phyloP scores from a whole-genome alignment of 257 asterid genomes.

The Solanum virginianum region DNA sequence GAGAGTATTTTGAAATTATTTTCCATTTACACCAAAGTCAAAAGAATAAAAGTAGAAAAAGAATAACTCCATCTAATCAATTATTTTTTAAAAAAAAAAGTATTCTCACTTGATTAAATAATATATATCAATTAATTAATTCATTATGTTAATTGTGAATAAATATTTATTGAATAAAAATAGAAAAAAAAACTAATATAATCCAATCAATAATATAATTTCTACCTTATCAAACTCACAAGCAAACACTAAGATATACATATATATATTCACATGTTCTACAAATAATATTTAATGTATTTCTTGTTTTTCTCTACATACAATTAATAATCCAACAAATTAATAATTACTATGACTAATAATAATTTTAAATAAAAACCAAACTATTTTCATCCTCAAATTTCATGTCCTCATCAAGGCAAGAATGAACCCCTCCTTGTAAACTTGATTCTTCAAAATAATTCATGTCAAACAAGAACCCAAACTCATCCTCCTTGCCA shows the following conservation, averaged over 20 bases:
- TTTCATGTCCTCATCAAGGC: constrained; percentile 6
- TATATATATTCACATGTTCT: neutral
- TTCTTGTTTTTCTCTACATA: neutral
- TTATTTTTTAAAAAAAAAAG: too few relatives aligned
- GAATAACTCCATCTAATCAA: too few relatives aligned
- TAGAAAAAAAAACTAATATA: neutral
- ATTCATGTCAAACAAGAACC: constrained; percentile 19
- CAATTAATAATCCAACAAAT: neutral
- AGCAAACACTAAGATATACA: neutral
- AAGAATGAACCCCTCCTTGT: constrained; percentile 3
- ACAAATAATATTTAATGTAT: neutral
- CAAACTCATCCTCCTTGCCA: constrained; percentile 21
- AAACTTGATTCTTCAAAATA: constrained; percentile 15
- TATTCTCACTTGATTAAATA: too few relatives aligned
- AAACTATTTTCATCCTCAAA: constrained; percentile 23
- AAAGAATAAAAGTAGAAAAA: neutral
- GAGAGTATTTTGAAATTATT: neutral
- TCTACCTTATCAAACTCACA: neutral
- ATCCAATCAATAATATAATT: neutral
- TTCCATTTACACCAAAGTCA: neutral
- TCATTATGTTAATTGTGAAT: neutral
- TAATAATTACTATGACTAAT: neutral
- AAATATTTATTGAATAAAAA: neutral
- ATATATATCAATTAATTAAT: neutral
- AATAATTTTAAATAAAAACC: constrained; percentile 25